These are phyloP conservation scores for Gaeumannomyces sp. DNA, from an alignment of 2,329 filamentous ascomycete genomes.

Conservation along the genomic window DNA sequence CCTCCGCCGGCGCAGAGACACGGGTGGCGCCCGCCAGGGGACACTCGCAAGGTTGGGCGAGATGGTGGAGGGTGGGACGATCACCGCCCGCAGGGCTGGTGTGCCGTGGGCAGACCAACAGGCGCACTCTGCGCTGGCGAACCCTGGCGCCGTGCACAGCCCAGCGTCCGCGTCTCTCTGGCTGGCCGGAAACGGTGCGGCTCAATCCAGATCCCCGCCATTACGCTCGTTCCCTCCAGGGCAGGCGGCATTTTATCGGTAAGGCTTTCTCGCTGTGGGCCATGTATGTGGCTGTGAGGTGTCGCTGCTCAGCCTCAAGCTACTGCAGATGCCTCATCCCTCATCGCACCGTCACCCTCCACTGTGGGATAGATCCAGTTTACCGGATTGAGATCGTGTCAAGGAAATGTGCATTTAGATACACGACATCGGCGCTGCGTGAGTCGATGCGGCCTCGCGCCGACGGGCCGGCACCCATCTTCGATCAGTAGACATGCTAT, in stretches of 20 bases:
- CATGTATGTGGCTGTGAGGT: neutral
- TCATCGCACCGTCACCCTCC: neutral
- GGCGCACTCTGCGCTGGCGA: neutral
- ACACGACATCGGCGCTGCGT: neutral
- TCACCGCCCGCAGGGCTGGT: too few species aligned
- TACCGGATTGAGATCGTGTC: neutral
- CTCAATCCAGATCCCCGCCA: neutral
- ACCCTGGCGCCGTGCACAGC: neutral
- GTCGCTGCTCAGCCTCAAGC: neutral
- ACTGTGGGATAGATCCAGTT: neutral
- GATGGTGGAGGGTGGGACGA: neutral
- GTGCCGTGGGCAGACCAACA: neutral
- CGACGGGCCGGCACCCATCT: neutral
- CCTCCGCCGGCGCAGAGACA: too few species aligned
- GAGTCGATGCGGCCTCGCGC: neutral
- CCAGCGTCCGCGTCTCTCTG: neutral
- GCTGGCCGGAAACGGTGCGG: neutral
- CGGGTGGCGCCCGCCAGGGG: neutral
- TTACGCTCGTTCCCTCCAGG: neutral
- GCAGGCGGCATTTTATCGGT: neutral
- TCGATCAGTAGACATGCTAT: neutral
- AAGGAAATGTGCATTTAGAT: neutral
- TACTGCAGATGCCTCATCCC: neutral
- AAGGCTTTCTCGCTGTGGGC: neutral
- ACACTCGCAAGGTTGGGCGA: neutral